Percentiles rank a stretch among this genome's conserved stretches.
Conservation (phyloP, 805 yeast species). For the Diddensiella transvaalensis region DNA sequence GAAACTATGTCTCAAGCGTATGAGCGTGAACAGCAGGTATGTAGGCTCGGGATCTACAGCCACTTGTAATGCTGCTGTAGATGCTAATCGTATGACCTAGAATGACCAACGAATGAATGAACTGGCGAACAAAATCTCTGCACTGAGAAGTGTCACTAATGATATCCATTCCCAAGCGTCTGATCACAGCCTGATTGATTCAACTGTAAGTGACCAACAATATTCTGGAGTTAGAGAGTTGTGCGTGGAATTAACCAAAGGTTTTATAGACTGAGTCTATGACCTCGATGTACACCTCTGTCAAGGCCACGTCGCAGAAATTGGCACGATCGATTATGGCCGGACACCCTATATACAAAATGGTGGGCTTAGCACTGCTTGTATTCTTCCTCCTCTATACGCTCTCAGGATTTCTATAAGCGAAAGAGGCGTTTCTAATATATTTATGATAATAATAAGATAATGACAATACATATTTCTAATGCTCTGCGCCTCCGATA, state of each 20-base stretch:
- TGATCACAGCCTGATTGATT: conserved; percentile 40
- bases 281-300: conserved; percentile 43
- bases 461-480: not conserved
- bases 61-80: not conserved
- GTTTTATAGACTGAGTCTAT: conserved; percentile 45
- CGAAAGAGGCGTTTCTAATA: not conserved
- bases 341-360: conserved; percentile 58
- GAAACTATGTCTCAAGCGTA: conserved; percentile 16
- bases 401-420: conserved; percentile 46
- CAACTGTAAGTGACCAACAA: conserved; percentile 40
- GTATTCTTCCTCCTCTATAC: conserved; percentile 56
- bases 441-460: not conserved
- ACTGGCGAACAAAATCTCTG: conserved; percentile 61
- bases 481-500: conserved; percentile 17
- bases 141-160: conserved; percentile 60
- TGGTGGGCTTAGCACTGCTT: conserved; percentile 54
- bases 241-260: not conserved
- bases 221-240: too few relatives aligned
- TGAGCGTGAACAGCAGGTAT: conserved; percentile 14
- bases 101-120: conserved; percentile 62
- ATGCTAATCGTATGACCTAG: conserved; percentile 37
- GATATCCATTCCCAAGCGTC: conserved; percentile 65
- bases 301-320: conserved; percentile 50
- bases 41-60: not conserved
- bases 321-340: conserved; percentile 53